phyloP scores from a whole-genome alignment of 2,329 filamentous ascomycete genomes.

The Cladosporium sp. region DNA sequence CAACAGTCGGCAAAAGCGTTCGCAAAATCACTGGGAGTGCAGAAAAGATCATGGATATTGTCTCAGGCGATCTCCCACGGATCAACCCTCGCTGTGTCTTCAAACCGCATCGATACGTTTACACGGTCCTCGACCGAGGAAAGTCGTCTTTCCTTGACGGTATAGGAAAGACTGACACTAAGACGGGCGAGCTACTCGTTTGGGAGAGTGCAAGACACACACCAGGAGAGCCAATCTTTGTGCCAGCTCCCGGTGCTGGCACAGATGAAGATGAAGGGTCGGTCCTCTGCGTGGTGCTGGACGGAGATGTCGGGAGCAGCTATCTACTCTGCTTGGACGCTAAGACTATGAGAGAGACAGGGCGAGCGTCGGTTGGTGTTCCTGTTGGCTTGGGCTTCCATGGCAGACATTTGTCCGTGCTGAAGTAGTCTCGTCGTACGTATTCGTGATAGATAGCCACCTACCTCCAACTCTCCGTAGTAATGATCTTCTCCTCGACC shows the following conservation, averaged over 20 bases:
- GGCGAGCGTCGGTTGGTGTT: constrained; percentile 59
- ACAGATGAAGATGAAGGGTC: constrained; percentile 60
- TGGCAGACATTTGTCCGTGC: constrained; percentile 34
- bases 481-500: no score
- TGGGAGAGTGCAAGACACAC: constrained; percentile 61
- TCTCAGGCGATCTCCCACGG: constrained; percentile 58
- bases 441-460: no score
- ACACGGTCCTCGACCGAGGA: constrained; percentile 54
- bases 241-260: constrained; percentile 46
- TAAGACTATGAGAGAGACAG: constrained; percentile 58
- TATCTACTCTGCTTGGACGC: constrained; percentile 65
- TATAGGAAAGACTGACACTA: constrained; percentile 62
- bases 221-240: constrained; percentile 66
- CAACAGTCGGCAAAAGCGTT: background rate
- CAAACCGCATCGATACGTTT: constrained; percentile 57
- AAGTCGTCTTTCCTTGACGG: constrained; percentile 59
- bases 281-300: constrained; percentile 59
- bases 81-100: constrained; percentile 58
- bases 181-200: constrained; percentile 47
- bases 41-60: background rate
- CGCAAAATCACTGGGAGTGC: constrained; percentile 21
- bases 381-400: constrained; percentile 64
- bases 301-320: constrained; percentile 55
- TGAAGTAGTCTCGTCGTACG: background rate
- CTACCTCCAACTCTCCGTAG: no score